Evolutionary conservation across 371 early-diverging fungal genomes (phyloP), one percentile per base, ranked within the genome.

Genomic region (Mortierella sp.): DNA sequence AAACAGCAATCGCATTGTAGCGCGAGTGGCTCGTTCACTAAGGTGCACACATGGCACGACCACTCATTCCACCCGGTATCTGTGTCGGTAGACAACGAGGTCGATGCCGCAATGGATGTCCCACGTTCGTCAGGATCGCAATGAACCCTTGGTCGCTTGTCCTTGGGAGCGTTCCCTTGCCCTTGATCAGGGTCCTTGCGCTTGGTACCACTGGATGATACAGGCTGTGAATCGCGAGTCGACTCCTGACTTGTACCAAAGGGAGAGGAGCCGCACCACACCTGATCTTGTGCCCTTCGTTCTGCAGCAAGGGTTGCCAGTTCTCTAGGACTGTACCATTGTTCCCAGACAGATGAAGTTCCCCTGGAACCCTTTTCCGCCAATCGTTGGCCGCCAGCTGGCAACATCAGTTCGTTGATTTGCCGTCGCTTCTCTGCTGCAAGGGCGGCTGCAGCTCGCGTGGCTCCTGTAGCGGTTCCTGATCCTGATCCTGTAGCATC

Each of bases 301-400:
- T 71, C 71, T 10, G 71, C 71, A 27, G 71, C 71, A 50, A 71
- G 44, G 1, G 52, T 61, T 12, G 71, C 71, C 27, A 71, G 29
- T 24, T 71, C 71, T 2, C 65, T 57, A 17, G 71, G 65, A 49
- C 56, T 60, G 34, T 71, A 57, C 71, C 71, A 63, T 46, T 71
- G 60, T 37, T 71, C 71, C 71, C 71, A 71, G 46, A 71, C 59
- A 6, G 52, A 46, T n/a, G 52, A 44, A 16, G 19, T 34, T 40
- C 21, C 13, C 0, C 0, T n/a, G 10, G 59, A 27, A 4, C 54
- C 54, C 10, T 14, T 57, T 39, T 65, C 71, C 19, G n/a, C n/a
- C n/a, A 71, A 46, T 25, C 43, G n/a, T 1, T 57, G 39, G 21
- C 71, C 71, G n/a, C 71, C 71, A 29, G 53, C 52, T 0, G 65